Conservation (phyloP, 805 yeast species). For the Metschnikowia peoriensis region DNA sequence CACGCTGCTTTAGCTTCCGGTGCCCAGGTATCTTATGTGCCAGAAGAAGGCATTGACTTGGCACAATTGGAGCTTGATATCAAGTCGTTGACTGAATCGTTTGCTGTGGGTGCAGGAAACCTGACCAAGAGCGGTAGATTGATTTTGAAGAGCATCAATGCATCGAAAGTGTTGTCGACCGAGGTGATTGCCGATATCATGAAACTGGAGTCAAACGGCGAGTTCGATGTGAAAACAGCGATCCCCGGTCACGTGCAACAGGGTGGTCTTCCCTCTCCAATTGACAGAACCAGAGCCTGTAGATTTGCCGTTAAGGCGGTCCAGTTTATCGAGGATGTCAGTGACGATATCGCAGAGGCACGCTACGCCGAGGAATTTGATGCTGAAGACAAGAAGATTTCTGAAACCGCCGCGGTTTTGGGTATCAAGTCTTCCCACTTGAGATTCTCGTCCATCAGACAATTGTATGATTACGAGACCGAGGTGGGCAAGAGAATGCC, state of each 20-base stretch:
- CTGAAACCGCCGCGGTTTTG: constrained; percentile 70
- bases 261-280: constrained; percentile 74
- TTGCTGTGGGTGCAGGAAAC: constrained; percentile 58
- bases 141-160: constrained; percentile 64
- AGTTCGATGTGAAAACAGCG: constrained; percentile 76
- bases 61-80: constrained; percentile 65
- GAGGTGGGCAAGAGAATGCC: constrained; percentile 82
- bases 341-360: constrained; percentile 20
- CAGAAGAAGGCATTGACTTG: constrained; percentile 65
- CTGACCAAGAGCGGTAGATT: constrained; percentile 67
- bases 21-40: constrained; percentile 72
- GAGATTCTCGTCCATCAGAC: constrained; percentile 68
- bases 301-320: constrained; percentile 70
- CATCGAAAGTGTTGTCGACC: constrained; percentile 64
- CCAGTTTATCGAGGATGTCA: constrained; percentile 57
- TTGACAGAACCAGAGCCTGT: constrained; percentile 74
- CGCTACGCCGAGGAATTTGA: constrained; percentile 34
- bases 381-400: constrained; percentile 30
- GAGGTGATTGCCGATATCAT: constrained; percentile 70
- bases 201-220: constrained; percentile 58
- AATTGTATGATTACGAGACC: constrained; percentile 84
- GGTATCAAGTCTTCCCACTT: constrained; percentile 81
- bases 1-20: constrained; percentile 68
- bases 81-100: constrained; percentile 55
- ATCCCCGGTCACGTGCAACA: constrained; percentile 88